Evolutionary conservation across 2,329 filamentous ascomycete species (phyloP).

Genomic region (Colletotrichum echinochloae): DNA sequence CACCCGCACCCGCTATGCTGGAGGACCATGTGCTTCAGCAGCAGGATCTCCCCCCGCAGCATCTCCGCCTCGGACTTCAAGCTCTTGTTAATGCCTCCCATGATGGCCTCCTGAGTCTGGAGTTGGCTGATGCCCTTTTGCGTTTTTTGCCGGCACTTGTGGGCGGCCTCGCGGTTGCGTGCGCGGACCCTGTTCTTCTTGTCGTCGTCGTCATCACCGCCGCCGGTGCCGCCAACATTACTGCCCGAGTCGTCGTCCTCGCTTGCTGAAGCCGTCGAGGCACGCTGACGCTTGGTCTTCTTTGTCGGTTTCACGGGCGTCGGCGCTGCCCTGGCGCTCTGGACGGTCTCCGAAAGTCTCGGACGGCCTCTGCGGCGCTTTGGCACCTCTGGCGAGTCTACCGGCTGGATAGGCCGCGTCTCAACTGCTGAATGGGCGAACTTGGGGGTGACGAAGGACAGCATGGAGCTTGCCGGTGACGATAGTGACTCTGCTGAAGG

Average conservation of each 20-base stretch:
- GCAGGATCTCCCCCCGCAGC: conserved; percentile 35
- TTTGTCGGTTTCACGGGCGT: neutral
- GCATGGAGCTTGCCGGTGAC: conserved; percentile 17
- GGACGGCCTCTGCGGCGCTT: conserved; percentile 21
- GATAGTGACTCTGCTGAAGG: neutral
- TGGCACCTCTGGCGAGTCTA: neutral
- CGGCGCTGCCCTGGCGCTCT: neutral
- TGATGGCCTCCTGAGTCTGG: conserved; percentile 42
- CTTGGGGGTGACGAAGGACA: conserved; percentile 3
- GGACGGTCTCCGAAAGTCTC: conserved; percentile 9
- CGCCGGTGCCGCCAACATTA: too few species aligned
- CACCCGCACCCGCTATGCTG: conserved; percentile 39
- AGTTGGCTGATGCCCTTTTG: conserved; percentile 37
- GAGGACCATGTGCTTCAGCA: conserved; percentile 38
- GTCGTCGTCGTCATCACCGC: neutral
- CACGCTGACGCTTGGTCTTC: conserved; percentile 8
- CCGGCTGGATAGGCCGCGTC: neutral
- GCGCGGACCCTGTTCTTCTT: conserved; percentile 36
- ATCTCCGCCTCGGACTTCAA: conserved; percentile 19
- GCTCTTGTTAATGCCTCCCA: conserved; percentile 24
- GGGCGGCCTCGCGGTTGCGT: conserved; percentile 40
- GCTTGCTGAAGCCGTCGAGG: conserved; percentile 19
- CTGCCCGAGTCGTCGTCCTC: neutral
- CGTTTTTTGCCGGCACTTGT: conserved; percentile 40
- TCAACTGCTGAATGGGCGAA: neutral